These are phyloP conservation scores for Diaporthe humulicola DNA, from an alignment of 2,329 filamentous ascomycete species.

Conservation along the genomic window DNA sequence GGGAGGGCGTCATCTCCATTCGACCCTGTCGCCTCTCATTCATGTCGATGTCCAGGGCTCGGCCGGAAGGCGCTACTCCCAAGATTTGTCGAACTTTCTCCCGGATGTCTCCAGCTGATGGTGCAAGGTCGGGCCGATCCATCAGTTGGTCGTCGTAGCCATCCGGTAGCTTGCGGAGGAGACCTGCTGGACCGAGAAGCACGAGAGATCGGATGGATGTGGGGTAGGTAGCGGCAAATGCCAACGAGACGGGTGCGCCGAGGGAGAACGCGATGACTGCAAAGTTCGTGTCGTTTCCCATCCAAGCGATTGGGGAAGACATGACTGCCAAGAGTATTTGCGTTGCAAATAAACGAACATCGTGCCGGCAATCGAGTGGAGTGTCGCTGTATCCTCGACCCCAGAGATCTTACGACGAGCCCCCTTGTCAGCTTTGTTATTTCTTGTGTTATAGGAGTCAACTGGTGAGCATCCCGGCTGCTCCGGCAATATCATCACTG, in stretches of 20 bases:
- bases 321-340: background rate
- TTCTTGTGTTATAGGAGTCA: background rate
- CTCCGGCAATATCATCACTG: background rate
- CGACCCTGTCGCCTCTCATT: background rate
- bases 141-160: background rate
- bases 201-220: background rate
- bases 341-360: background rate
- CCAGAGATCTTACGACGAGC: background rate
- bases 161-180: background rate
- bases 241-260: background rate
- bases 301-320: background rate
- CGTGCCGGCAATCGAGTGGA: background rate
- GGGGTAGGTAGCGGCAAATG: background rate
- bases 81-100: background rate
- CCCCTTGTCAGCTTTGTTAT: background rate
- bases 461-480: background rate
- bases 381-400: constrained; percentile 5
- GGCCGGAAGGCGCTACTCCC: background rate
- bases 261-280: background rate
- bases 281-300: background rate
- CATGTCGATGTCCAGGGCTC: background rate
- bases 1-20: background rate
- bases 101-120: background rate
- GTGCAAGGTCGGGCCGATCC: background rate
- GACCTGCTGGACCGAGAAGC: background rate